Conservation (phyloP, 2,329 filamentous ascomycete species). For the Aspergillus flavus region DNA sequence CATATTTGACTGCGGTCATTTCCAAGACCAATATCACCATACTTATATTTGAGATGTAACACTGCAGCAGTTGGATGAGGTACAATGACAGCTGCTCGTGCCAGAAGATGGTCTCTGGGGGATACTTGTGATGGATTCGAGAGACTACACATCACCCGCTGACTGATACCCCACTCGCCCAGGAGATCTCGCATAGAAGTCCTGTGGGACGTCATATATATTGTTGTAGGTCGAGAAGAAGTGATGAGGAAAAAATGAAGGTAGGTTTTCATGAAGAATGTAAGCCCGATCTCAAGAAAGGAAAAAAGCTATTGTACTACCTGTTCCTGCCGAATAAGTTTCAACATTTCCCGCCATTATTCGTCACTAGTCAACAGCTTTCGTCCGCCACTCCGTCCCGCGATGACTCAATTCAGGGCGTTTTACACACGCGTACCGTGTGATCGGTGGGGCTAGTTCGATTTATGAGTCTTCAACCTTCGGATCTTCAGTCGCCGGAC, state of each 20-base stretch:
- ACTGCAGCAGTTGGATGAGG: background rate
- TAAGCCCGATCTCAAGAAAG: background rate
- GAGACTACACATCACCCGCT: conserved; percentile 7
- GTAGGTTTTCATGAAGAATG: background rate
- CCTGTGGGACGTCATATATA: background rate
- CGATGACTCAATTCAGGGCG: conserved; percentile 15
- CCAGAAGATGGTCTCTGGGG: background rate
- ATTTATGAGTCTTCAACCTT: conserved; percentile 7
- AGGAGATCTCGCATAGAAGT: background rate
- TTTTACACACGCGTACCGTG: background rate
- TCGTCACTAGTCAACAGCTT: conserved; percentile 9
- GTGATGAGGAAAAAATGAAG: background rate
- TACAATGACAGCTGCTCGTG: conserved; percentile 7
- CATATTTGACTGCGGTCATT: background rate
- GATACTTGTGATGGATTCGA: conserved; percentile 11
- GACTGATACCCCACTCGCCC: conserved; percentile 6
- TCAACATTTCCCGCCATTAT: conserved; percentile 3
- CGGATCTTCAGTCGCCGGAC: background rate
- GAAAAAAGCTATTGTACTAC: background rate
- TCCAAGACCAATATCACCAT: background rate
- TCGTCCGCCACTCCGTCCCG: background rate
- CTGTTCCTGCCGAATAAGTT: background rate
- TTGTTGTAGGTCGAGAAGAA: background rate
- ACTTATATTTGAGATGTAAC: background rate
- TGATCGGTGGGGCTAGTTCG: conserved; percentile 2